Evolutionary conservation across 257 asterid species (phyloP), one percentile per base, ranked within the genome.

Genomic region (Solanum stenotomum): DNA sequence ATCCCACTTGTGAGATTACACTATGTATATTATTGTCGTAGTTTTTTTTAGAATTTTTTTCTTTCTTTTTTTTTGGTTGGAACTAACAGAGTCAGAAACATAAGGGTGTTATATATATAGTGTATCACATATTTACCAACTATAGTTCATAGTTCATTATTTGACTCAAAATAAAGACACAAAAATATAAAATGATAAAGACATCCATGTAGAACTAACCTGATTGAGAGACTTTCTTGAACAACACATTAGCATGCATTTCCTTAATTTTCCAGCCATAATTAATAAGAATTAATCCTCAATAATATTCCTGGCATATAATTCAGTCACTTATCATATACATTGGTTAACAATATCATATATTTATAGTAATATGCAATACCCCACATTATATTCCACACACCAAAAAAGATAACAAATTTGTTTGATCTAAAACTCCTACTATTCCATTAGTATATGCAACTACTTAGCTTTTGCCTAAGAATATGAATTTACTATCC

Each of bases 211-310:
- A 29, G 42, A 23, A 77, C 14, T 68, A 77, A 90, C 91, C 93
- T 92, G 70, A 29, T 46, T 95, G 91, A 91, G 91, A 52, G 88
- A 90, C 86, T 88, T 90, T 86, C 91, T 91, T 68, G 92, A 88
- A 91, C 98, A 95, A 90, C 97, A 95, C 16, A 94, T 87, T 91
- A 78, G 61, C 94, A 93, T 92, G 92, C 96, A 95, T 86, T 89
- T 93, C 93, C 91, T 93, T 34, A 94, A 90, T 87, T 93, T 93
- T 89, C 94, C 97, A 33, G 98, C 97, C 96, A 95, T 35, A 74
- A 12, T 56, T 72, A 34, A 34, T 35, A 35, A 75, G 18, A 77
- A 85, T 63, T 63, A 63, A 23, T 85, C 81, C 63, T 59, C 67
- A 23, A 49, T 13, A 29, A 34, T 79, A 23, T 82, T 63, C 89